phyloP scores from a whole-genome alignment of 768 basidiomycete genomes.

The Melanogaster broomeanus region DNA sequence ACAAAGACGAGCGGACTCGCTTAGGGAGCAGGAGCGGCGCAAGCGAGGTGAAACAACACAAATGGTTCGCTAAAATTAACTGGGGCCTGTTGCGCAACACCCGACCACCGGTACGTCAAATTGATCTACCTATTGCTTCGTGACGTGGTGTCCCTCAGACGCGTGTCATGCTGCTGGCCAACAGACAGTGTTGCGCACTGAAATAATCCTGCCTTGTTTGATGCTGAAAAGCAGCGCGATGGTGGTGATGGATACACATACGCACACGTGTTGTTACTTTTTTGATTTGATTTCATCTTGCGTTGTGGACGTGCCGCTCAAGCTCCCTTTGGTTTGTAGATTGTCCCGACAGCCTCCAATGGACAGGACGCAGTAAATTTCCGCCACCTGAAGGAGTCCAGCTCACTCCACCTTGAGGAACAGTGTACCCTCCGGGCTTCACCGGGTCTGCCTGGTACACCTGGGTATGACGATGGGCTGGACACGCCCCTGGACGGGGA shows the following conservation, averaged over 20 bases:
- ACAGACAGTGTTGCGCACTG: not conserved
- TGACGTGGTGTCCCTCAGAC: not conserved
- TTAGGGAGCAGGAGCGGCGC: conserved; percentile 93
- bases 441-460: conserved; percentile 35
- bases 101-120: conserved; percentile 79
- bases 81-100: conserved; percentile 95
- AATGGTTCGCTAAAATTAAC: conserved; percentile 95
- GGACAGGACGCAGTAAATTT: conserved; percentile 87
- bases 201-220: not conserved
- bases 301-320: conserved; percentile 24
- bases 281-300: conserved; percentile 9
- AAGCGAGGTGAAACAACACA: conserved; percentile 98
- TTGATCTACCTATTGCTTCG: not conserved
- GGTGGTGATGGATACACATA: not conserved
- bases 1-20: conserved; percentile 88
- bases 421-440: conserved; percentile 44
- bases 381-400: conserved; percentile 87
- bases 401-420: conserved; percentile 86
- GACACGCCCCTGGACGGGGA: conserved; percentile 54
- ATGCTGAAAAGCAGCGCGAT: not conserved
- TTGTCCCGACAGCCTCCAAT: conserved; percentile 72
- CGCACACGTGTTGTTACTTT: conserved; percentile 12
- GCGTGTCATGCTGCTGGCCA: not conserved
- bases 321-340: conserved; percentile 49
- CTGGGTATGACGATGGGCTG: conserved; percentile 45